Evolutionary conservation across 441 rosid species (phyloP).

Genomic region (Gossypium laxum): DNA sequence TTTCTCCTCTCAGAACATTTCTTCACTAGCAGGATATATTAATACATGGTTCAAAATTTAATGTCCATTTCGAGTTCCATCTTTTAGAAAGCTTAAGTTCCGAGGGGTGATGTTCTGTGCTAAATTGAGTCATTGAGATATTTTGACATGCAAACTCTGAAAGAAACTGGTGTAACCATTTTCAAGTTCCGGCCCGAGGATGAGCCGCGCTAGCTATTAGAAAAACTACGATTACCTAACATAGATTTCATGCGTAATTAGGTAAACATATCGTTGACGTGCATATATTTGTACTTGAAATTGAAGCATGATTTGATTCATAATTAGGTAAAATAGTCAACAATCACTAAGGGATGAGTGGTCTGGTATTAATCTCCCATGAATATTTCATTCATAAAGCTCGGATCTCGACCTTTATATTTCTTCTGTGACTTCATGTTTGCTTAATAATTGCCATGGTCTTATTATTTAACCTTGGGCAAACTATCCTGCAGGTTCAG

Average conservation of each 20-base stretch:
- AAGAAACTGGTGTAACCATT: not conserved
- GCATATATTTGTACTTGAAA: not conserved
- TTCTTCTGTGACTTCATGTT: not conserved
- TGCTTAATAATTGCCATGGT: not conserved
- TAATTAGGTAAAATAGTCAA: not conserved
- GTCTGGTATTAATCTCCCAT: not conserved
- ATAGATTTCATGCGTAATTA: not conserved
- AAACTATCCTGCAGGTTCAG: constrained; percentile 40
- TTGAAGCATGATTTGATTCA: not conserved
- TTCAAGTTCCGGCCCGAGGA: not conserved
- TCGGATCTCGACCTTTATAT: not conserved
- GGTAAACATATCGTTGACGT: not conserved
- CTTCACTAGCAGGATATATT: not conserved
- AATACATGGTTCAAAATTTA: not conserved
- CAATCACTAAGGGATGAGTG: not conserved
- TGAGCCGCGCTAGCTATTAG: not conserved
- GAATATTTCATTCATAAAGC: not conserved
- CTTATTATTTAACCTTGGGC: not conserved
- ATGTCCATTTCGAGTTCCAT: not conserved
- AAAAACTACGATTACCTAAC: not conserved
- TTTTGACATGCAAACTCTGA: not conserved
- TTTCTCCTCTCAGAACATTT: not conserved
- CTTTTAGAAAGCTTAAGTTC: not conserved
- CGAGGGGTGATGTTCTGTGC: not conserved
- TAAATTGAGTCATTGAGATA: not conserved